Evolutionary conservation across 345 rosid genomes (phyloP), one percentile per base, ranked within the genome.

Genomic region (Corchorus olitorius): DNA sequence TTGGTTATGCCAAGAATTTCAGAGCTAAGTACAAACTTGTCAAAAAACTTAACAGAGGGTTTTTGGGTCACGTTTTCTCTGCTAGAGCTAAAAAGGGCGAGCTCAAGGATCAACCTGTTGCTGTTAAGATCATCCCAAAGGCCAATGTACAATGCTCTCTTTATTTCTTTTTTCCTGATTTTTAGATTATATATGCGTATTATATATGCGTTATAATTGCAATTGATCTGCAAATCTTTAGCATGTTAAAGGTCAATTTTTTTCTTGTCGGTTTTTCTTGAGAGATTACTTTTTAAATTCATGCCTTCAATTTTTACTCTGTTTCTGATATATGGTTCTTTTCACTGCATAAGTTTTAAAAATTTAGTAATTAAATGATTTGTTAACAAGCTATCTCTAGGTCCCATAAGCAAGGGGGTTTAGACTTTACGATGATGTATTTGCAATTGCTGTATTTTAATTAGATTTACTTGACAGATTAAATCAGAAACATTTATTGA

Each of bases 91-190:
- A 89, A 74, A 92, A 89, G 65, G 97, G 95, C 8, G 93, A 87
- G 72, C 79, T 86, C 61, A 92, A 84, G 73, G 97, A 90, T 85
- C 92, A 84, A 39, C 80, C 86, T 0, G 81, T 92, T 72, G 97
- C 97, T 69, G 97, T 92, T 53, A 92, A 92, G 88, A 89, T 92
- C 83, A 89, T 92, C 66, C 89, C 97, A 35, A 92, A 92, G 78
- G 85, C 95, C 39, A 92, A 90, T 94, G 97, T 92, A 81, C 70
- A 67, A 45, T 50, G 66, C 63, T 46, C 9, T 20, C 39, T 39
- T 37, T 14, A 16, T 17, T 33, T 20, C 16, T 14, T 14, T 7
- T 37, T 75, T 7, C 8, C 43, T 41, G 1, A 1, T 39, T 20
- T 17, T 39, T 69, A 15, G 41, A 33, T 69, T 50, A 34, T 50